Percentiles rank a stretch among this genome's conserved stretches.
These are phyloP conservation scores for Scheffersomyces coipomensis DNA, from an alignment of 805 yeast genomes.

Conservation along the genomic window DNA sequence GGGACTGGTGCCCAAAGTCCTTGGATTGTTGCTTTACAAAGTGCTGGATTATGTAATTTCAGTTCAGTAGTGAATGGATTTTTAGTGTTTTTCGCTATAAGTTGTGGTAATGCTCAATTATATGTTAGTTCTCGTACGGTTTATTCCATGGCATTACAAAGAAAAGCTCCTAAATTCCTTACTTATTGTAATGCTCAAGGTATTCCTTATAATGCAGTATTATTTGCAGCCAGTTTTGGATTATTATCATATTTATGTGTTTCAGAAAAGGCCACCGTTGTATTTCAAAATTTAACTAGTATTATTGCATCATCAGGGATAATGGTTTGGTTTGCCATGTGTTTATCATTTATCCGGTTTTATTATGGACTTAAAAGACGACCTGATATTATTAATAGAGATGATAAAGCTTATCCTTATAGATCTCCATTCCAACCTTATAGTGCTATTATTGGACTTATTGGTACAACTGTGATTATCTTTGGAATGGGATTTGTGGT, in stretches of 20 bases:
- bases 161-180: slow-evolving; percentile 62
- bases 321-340: slow-evolving; percentile 77
- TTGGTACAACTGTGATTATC: slow-evolving; percentile 51
- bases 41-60: slow-evolving; percentile 33
- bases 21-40: slow-evolving; percentile 44
- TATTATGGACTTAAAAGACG: slow-evolving; percentile 59
- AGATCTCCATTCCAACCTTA: slow-evolving; percentile 71
- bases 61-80: slow-evolving; percentile 43
- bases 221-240: slow-evolving; percentile 62
- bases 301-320: slow-evolving; percentile 74
- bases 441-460: slow-evolving; percentile 59
- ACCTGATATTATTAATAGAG: slow-evolving; percentile 63
- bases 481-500: slow-evolving; percentile 62
- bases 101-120: slow-evolving; percentile 45
- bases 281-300: slow-evolving; percentile 66
- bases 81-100: slow-evolving; percentile 45
- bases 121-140: slow-evolving; percentile 43
- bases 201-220: slow-evolving; percentile 70
- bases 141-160: slow-evolving; percentile 43
- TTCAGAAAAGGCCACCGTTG: slow-evolving; percentile 53
- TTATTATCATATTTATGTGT: slow-evolving; percentile 60
- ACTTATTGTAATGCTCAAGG: slow-evolving; percentile 61
- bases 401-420: slow-evolving; percentile 65
- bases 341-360: slow-evolving; percentile 61
- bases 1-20: slow-evolving; percentile 45